Evolutionary conservation across 345 rosid species (phyloP), one percentile per base, ranked within the genome.

Genomic region (Salix udensis): DNA sequence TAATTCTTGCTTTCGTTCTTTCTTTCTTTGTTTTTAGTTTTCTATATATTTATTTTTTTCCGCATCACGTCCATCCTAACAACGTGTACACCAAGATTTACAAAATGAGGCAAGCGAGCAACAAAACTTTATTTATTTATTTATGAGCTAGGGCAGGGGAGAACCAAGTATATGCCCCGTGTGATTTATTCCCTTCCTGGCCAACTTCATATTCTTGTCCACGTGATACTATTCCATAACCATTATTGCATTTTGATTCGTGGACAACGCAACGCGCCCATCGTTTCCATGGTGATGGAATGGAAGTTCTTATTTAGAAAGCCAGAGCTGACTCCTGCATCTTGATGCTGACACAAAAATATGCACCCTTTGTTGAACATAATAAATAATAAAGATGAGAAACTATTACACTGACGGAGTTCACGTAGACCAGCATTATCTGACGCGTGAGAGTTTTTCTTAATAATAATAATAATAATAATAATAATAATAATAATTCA

Each of bases 91-190:
- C 15, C 18, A 48, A 15, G 36, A 4, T 31, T 31, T 31, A 31
- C 19, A 15, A 16, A 21, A 53, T 1, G 4, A 23, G 11, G 26
- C 13, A 52, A 2, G 18, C 10, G 9, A 36, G 55, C 31, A n/a
- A n/a, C 4, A 6, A 10, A 0, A 5, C 4, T n/a, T 18, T 31
- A 9, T 21, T 31, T 26, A 36, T 1, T 5, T 4, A 15, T 36
- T 50, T 10, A 19, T 24, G 24, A 53, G n/a, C 37, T 0, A 8
- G 30, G 50, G 64, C 64, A 76, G 79, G 74, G 23, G 73, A 76
- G 74, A 53, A 21, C 9, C 67, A 31, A n/a, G 67, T 11, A 24
- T 23, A 12, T 30, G 79, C 65, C 82, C 82, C 82, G 75, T 58
- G 79, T 75, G 82, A 75, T 11, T 11, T 48, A 50, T 70, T 75